Percentiles rank a stretch among this genome's conserved stretches.
phyloP scores from a whole-genome alignment of 768 basidiomycete species.

The Lyophyllum semitale region DNA sequence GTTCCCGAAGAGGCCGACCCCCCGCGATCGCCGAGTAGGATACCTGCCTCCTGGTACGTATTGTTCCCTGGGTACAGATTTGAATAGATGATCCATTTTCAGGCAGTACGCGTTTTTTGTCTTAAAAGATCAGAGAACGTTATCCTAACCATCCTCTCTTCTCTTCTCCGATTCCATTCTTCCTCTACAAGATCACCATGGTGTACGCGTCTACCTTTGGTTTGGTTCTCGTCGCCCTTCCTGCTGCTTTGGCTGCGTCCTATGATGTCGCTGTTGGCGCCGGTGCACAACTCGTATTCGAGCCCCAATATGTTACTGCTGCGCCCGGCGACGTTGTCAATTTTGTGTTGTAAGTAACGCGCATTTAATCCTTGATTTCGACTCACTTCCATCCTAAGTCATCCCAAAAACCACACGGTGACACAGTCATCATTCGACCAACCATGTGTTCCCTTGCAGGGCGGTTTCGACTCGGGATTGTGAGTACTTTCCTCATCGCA shows the following conservation, averaged over 20 bases:
- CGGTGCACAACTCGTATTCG: conserved; percentile 28
- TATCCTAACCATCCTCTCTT: not conserved
- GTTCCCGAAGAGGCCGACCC: not conserved
- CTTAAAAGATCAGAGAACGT: not conserved
- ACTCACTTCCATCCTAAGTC: conserved; percentile 23
- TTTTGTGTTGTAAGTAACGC: conserved; percentile 49
- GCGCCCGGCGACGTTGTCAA: conserved; percentile 44
- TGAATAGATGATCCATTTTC: not conserved
- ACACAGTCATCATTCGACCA: conserved; percentile 49
- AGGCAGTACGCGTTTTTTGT: not conserved
- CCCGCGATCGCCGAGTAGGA: not conserved
- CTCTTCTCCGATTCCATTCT: not conserved
- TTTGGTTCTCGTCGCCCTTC: conserved; percentile 25
- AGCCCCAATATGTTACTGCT: conserved; percentile 40
- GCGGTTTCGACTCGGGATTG: conserved; percentile 39
- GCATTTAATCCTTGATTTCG: conserved; percentile 1
- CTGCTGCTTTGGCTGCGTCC: conserved; percentile 28
- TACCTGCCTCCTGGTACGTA: no score
- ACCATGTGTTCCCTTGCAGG: conserved; percentile 28
- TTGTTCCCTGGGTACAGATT: no score
- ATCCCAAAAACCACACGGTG: conserved; percentile 51
- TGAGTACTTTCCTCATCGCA: conserved; percentile 20
- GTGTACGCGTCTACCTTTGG: conserved; percentile 7
- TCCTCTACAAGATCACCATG: not conserved
- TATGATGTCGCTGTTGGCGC: conserved; percentile 38